Conservation (phyloP, 495 filamentous ascomycete genomes). For the Podospora pseudocomata region DNA sequence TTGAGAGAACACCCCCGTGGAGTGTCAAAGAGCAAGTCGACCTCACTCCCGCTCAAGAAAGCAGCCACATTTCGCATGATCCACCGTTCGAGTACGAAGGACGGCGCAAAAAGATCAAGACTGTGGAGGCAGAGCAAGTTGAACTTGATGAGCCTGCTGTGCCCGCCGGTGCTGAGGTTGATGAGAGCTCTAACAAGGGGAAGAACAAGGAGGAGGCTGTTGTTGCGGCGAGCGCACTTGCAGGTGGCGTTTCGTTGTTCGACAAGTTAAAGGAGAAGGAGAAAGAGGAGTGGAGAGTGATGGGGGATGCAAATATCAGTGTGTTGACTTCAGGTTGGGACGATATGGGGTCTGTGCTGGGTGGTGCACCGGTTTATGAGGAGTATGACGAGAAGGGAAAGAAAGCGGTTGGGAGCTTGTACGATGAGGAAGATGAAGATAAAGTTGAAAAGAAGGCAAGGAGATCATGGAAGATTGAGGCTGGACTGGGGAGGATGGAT, state of each 20-base stretch:
- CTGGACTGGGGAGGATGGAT: conserved; percentile 30
- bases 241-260: not conserved
- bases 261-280: not conserved
- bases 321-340: not conserved
- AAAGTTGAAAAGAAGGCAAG: conserved; percentile 10
- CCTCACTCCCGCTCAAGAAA: conserved; percentile 34
- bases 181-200: not conserved
- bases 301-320: not conserved
- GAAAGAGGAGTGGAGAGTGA: conserved; percentile 2
- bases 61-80: conserved; percentile 39
- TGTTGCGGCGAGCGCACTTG: not conserved
- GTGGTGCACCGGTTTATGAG: not conserved
- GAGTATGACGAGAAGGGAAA: not conserved
- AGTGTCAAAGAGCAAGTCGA: conserved; percentile 22
- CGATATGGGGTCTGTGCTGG: not conserved
- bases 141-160: conserved; percentile 16
- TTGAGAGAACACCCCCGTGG: conserved; percentile 10
- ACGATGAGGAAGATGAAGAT: conserved; percentile 24
- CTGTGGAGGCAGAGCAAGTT: conserved; percentile 20
- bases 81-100: conserved; percentile 37
- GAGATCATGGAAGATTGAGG: not conserved
- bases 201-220: conserved; percentile 3
- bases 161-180: conserved; percentile 7
- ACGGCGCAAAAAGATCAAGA: conserved; percentile 37
- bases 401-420: conserved; percentile 15